Evolutionary conservation across 2,329 filamentous ascomycete genomes (phyloP), one percentile per base, ranked within the genome.

Genomic region (Arthrinium puccinioides): DNA sequence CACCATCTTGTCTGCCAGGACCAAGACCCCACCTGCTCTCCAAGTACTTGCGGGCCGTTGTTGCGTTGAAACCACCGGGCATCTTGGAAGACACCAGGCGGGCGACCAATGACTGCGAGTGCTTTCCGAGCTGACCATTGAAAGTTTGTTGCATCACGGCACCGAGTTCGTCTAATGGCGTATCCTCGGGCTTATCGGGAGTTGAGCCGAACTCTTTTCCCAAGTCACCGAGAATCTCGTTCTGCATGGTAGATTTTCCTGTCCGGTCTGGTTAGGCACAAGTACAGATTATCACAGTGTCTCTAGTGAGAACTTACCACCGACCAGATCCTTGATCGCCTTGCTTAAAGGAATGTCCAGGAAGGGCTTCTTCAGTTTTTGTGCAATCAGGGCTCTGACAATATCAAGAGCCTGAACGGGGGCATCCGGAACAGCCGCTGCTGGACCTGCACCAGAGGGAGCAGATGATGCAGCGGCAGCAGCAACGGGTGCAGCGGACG

Each of bases 31-130:
- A 98, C 62, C 87, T 78, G 13, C 85, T 87, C 67, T 96, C 90
- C 30, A 98, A 69, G 57, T 98, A 94, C 67, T 98, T 98, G 55
- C 92, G 79, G 32, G 94, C 87, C 10, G 87, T 76, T 55, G 90
- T 97, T 61, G 97, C 97, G 62, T 97, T 98, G 78, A 98, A 98
- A 44, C 92, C 92, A 69, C 90, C 92, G 32, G 92, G 92, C 92
- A 98, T 98, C 69, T 98, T 98, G 21, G 92, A 96, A 2, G 92
- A 97, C 29, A 98, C 92, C 59, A 98, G 72, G 50, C 92, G 84
- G 34, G 92, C 92, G 60, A 98, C 84, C 40, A 98, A 76, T 3
- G 89, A 94, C 37, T 86, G 84, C 1, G 92, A 94, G 52, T 96
- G 89, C 68, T 98, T 98, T 62, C 92, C 92, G 44, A 98, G 79